These are phyloP conservation scores for Mycena kentingensis DNA, from an alignment of 768 basidiomycete genomes.

Conservation along the genomic window DNA sequence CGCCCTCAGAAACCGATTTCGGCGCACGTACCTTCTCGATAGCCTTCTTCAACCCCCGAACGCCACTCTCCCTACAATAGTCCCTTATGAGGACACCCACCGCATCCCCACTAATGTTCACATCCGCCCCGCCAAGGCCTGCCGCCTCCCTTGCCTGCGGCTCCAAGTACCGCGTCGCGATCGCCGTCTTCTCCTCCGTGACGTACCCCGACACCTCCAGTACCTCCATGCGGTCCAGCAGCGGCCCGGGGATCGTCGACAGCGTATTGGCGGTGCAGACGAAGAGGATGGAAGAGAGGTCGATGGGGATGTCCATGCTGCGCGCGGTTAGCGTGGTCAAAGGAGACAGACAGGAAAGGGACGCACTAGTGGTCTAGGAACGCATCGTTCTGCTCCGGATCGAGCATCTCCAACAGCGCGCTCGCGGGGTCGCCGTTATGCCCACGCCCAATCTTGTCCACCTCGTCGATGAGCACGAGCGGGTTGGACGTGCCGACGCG, in stretches of 20 bases:
- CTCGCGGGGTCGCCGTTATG: constrained; percentile 92
- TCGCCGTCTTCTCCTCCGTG: constrained; percentile 87
- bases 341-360: not conserved
- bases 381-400: constrained; percentile 91
- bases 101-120: constrained; percentile 71
- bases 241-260: constrained; percentile 90
- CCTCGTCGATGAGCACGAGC: constrained; percentile 91
- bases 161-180: constrained; percentile 83
- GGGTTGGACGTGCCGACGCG: constrained; percentile 94
- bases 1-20: not conserved
- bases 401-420: constrained; percentile 89
- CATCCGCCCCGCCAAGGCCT: constrained; percentile 83
- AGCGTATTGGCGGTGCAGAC: constrained; percentile 97
- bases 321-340: not conserved
- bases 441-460: constrained; percentile 92
- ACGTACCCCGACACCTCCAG: constrained; percentile 95
- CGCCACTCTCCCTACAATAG: constrained; percentile 96
- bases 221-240: constrained; percentile 96
- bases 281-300: constrained; percentile 93
- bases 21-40: constrained; percentile 83
- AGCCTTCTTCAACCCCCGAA: constrained; percentile 95
- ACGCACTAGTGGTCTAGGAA: constrained; percentile 95
- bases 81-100: constrained; percentile 93
- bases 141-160: constrained; percentile 93
- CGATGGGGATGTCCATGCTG: constrained; percentile 96